These are phyloP conservation scores for Dalbergia cultrata DNA, from an alignment of 306 rosid species.

Conservation along the genomic window DNA sequence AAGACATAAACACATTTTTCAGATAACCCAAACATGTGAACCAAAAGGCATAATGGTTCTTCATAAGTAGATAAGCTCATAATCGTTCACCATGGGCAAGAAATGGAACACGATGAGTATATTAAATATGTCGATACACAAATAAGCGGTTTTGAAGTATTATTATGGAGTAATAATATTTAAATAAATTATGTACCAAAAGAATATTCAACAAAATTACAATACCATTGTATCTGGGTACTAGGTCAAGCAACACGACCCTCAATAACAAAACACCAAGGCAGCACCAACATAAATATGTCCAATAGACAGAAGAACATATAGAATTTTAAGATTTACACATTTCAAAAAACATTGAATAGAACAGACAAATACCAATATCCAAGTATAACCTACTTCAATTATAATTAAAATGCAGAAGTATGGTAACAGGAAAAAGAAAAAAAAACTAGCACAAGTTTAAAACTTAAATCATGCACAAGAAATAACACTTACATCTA, in stretches of 20 bases:
- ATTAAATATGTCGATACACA: not conserved
- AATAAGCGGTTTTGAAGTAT: constrained; percentile 4
- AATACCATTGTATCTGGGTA: not conserved
- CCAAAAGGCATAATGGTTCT: constrained; percentile 20
- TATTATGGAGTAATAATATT: not conserved
- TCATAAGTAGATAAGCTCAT: constrained; percentile 25
- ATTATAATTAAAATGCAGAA: constrained; percentile 33
- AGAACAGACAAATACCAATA: not conserved
- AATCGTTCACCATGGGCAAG: not conserved
- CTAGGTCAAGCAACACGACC: not conserved
- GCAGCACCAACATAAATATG: constrained; percentile 28
- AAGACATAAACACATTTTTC: constrained; percentile 23
- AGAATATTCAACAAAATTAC: not conserved
- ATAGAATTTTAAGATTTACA: constrained; percentile 16
- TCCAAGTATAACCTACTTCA: not conserved
- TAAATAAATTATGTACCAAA: too few relatives aligned
- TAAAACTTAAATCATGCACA: constrained; percentile 29
- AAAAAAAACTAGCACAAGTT: constrained; percentile 19
- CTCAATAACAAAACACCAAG: constrained; percentile 12
- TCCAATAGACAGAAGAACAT: constrained; percentile 4
- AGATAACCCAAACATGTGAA: constrained; percentile 39
- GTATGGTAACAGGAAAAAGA: not conserved
- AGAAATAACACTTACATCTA: constrained; percentile 43
- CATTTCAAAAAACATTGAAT: constrained; percentile 2
- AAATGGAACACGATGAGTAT: constrained; percentile 2